These are phyloP conservation scores for Trifolium dubium DNA, from an alignment of 306 rosid genomes.

Conservation along the genomic window DNA sequence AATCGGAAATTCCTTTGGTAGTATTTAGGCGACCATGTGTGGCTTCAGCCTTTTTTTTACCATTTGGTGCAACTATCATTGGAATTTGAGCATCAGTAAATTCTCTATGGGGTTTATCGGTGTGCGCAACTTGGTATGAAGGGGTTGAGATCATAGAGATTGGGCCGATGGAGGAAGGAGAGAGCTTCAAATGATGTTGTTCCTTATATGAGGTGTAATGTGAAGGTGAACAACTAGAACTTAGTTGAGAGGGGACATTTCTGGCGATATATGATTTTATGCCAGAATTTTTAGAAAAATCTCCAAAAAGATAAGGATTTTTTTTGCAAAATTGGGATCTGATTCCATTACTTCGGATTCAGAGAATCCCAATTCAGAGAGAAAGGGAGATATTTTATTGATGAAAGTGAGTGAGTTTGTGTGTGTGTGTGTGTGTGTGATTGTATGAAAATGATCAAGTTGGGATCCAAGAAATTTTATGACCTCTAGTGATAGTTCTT, in stretches of 20 bases:
- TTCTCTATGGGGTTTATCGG: conserved; percentile 23
- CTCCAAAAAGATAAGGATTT: conserved; percentile 31
- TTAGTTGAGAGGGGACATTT: conserved; percentile 2
- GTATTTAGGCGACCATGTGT: conserved; percentile 41
- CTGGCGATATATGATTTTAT: conserved; percentile 14
- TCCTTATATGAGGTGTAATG: conserved; percentile 26
- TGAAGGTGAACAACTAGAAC: neutral
- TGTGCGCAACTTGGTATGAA: neutral
- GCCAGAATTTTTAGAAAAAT: conserved; percentile 37
- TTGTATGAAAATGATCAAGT: neutral
- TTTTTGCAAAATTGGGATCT: conserved; percentile 19
- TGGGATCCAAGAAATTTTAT: neutral
- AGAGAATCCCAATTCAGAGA: neutral
- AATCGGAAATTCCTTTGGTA: conserved; percentile 22
- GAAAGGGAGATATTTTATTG: no score
- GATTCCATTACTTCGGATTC: neutral
- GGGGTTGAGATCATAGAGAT: conserved; percentile 37
- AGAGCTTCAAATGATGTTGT: conserved; percentile 1
- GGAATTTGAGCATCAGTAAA: neutral
- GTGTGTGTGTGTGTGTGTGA: no score
- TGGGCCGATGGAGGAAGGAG: conserved; percentile 36
- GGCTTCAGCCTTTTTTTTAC: conserved; percentile 25
- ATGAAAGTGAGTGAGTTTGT: no score
- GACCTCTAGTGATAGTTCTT: conserved; percentile 24
- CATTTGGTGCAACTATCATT: conserved; percentile 8